Evolutionary conservation across 2,329 filamentous ascomycete genomes (phyloP), one percentile per base, ranked within the genome.

Genomic region (Colletotrichum sp.): DNA sequence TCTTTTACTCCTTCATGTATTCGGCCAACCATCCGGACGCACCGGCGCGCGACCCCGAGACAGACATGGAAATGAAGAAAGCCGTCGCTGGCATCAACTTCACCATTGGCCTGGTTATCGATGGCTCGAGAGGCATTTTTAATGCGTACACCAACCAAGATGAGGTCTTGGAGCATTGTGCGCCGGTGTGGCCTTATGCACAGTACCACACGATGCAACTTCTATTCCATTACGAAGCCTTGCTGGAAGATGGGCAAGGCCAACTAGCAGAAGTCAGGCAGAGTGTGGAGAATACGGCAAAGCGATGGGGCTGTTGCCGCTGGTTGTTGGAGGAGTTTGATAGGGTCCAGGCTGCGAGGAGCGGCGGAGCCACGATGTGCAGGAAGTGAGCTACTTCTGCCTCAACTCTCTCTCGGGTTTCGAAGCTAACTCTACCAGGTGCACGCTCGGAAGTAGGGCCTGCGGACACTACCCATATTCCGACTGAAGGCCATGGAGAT

Each of bases 61-160:
- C 73, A 26, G 79, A 83, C 75, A 79, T 84, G 49, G 81, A 83
- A 30, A 79, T 82, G 39, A 80, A 79, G 44, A 84, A 84, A 71
- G 83, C 83, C 76, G 82, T 84, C 18, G 82, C 83, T 16, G 83
- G 83, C 69, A 80, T 85, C 71, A 85, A 84, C 78, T 85, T 85
- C 71, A 83, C 83, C 69, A 82, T 84, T 44, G 81, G 83, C 62
- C 83, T 85, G 65, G 82, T 85, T 49, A 80, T 82, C 69, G 83
- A 85, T 69, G 83, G 82, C 26, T 84, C 82, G n/a, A 80, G 80
- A 52, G 82, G 84, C 39, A 81, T 84, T 65, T 84, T 84, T 68
- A 79, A 81, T 49, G 81, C 83, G 64, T 82, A 84, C 32, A 79
- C 81, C 26, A 81, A 80, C 49, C 79, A 79, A 13, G 81, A 83